Conservation (phyloP, 805 yeast species). For the Wickerhamomyces xylosicus region DNA sequence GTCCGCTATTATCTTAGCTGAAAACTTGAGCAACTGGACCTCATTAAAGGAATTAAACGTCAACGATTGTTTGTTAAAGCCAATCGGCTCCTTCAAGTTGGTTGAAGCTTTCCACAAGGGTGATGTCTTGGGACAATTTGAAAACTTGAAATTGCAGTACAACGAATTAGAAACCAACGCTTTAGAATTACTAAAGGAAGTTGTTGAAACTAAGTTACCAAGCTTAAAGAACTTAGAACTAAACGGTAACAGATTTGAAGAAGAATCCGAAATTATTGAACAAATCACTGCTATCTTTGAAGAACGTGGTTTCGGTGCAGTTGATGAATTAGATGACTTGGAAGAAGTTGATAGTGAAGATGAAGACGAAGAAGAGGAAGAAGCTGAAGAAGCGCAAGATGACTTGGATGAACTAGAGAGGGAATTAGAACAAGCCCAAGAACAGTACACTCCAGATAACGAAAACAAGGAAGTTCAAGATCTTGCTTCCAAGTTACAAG, state of each 20-base stretch:
- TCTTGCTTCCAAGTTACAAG: constrained; percentile 49
- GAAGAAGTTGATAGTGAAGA: constrained; percentile 68
- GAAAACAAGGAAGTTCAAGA: constrained; percentile 40
- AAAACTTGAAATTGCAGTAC: constrained; percentile 67
- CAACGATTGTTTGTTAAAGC: constrained; percentile 80
- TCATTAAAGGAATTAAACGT: constrained; percentile 67
- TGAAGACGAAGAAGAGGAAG: constrained; percentile 35
- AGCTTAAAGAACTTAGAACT: constrained; percentile 61
- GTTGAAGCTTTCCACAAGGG: constrained; percentile 36
- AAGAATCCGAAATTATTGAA: constrained; percentile 67
- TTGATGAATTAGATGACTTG: constrained; percentile 90
- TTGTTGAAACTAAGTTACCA: constrained; percentile 46
- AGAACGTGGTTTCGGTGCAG: constrained; percentile 65
- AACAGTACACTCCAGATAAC: constrained; percentile 29
- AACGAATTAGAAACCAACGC: constrained; percentile 72
- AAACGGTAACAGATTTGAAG: constrained; percentile 89
- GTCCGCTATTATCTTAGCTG: constrained; percentile 59
- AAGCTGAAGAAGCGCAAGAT: constrained; percentile 25
- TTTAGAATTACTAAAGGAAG: constrained; percentile 45
- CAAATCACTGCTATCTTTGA: constrained; percentile 53
- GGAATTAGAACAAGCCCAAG: constrained; percentile 29
- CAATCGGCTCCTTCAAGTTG: constrained; percentile 58
- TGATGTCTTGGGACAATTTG: constrained; percentile 32
- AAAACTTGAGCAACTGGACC: constrained; percentile 52
- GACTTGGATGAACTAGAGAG: constrained; percentile 30